These are phyloP conservation scores for Fraxinus excelsior DNA, from an alignment of 257 asterid genomes.

Conservation along the genomic window DNA sequence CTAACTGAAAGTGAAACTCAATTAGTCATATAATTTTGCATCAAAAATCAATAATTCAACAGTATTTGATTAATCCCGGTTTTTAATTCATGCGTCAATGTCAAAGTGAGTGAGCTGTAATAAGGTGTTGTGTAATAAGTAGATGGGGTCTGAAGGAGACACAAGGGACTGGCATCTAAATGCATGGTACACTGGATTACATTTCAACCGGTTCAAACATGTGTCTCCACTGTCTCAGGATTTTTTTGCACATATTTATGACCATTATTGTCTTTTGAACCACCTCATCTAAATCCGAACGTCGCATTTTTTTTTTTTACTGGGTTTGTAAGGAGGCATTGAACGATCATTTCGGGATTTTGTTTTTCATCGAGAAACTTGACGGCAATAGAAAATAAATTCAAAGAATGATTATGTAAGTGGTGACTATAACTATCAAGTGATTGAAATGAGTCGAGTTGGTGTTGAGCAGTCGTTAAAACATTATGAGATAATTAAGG, in stretches of 20 bases:
- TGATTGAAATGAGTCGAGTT: too few relatives aligned
- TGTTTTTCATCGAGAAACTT: not conserved
- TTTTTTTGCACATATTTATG: slow-evolving; percentile 27
- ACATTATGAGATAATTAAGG: not conserved
- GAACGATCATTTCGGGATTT: not conserved
- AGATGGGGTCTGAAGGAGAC: slow-evolving; percentile 47
- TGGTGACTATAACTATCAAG: not conserved
- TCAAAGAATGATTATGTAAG: too few relatives aligned
- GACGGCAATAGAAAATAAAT: not conserved
- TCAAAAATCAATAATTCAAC: not conserved
- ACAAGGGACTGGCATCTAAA: slow-evolving; percentile 31
- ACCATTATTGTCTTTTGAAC: not conserved
- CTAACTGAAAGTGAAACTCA: slow-evolving; percentile 5
- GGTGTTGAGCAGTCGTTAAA: too few relatives aligned
- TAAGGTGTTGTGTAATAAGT: slow-evolving; percentile 33
- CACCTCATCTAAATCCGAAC: not conserved
- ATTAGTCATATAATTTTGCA: not conserved
- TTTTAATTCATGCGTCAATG: not conserved
- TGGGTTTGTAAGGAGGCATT: not conserved
- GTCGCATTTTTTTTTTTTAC: not conserved
- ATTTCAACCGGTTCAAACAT: slow-evolving; percentile 26
- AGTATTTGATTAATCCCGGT: not conserved
- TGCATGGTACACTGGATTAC: slow-evolving; percentile 32
- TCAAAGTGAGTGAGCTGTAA: slow-evolving; percentile 27
- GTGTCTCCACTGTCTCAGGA: slow-evolving; percentile 17